phyloP scores from a whole-genome alignment of 345 rosid genomes.

The Leavenworthia alabamica region DNA sequence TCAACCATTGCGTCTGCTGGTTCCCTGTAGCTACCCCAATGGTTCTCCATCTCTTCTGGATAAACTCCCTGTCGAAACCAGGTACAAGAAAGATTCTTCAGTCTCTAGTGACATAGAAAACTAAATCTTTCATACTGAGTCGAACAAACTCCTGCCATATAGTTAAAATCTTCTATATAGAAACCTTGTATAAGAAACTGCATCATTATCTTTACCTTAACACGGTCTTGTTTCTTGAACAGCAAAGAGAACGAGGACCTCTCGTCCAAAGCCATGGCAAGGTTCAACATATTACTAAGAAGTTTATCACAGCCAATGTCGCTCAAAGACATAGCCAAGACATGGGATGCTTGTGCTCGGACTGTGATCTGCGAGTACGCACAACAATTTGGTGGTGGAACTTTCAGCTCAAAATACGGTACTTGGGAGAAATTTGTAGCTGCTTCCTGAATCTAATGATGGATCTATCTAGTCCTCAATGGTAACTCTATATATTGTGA shows the following conservation, averaged over 20 bases:
- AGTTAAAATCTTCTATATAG: background rate
- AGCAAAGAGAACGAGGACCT: conserved; percentile 69
- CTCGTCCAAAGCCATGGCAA: conserved; percentile 55
- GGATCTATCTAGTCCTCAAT: background rate
- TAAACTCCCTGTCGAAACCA: conserved; percentile 50
- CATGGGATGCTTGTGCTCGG: conserved; percentile 69
- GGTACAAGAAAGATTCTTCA: conserved; percentile 34
- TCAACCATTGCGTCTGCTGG: conserved; percentile 65
- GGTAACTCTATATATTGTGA: no score
- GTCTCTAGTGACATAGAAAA: background rate
- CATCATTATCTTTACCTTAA: conserved; percentile 3
- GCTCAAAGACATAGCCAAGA: conserved; percentile 60
- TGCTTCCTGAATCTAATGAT: conserved; percentile 19
- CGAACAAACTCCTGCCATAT: background rate
- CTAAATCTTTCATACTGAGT: background rate
- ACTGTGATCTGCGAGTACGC: conserved; percentile 61
- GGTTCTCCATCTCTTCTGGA: conserved; percentile 67
- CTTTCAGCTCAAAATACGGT: conserved; percentile 72
- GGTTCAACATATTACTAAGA: conserved; percentile 55
- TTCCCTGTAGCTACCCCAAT: conserved; percentile 74
- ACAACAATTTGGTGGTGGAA: conserved; percentile 65
- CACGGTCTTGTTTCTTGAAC: conserved; percentile 23
- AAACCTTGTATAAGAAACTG: conserved; percentile 2
- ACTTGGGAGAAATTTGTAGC: conserved; percentile 60
- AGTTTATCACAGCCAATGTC: conserved; percentile 71